These are phyloP conservation scores for Starmerella stellata DNA, from an alignment of 805 yeast genomes.

Conservation along the genomic window DNA sequence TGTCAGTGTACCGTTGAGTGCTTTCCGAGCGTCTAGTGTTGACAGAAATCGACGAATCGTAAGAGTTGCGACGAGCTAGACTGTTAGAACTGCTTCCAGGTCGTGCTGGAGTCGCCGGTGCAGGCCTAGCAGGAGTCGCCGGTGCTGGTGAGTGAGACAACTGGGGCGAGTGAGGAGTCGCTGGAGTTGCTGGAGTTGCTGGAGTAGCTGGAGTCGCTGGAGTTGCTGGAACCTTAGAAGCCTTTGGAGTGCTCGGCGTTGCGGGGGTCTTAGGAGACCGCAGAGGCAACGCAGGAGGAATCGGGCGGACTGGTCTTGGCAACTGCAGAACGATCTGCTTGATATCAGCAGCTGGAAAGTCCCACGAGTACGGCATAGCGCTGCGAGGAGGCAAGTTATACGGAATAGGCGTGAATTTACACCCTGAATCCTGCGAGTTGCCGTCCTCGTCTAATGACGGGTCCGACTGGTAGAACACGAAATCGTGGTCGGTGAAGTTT, in stretches of 20 bases:
- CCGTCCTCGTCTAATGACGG: conserved; percentile 47
- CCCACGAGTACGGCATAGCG: conserved; percentile 98
- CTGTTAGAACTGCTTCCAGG: not conserved
- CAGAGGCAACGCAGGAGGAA: not conserved
- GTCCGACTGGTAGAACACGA: conserved; percentile 69
- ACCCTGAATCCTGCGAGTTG: conserved; percentile 17
- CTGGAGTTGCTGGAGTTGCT: too few relatives aligned
- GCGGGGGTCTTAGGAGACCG: too few relatives aligned
- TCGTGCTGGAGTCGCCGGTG: too few relatives aligned
- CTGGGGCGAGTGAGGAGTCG: conserved; percentile 1
- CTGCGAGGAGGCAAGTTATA: conserved; percentile 74
- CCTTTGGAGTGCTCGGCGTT: not conserved
- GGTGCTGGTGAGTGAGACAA: not conserved
- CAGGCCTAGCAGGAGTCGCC: not conserved
- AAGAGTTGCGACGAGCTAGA: not conserved
- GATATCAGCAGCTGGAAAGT: conserved; percentile 74
- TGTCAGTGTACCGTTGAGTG: too few relatives aligned
- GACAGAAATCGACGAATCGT: not conserved
- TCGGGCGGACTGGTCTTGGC: conserved; percentile 16
- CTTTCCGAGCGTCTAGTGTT: not conserved
- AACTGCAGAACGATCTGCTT: conserved; percentile 63
- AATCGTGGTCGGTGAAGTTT: conserved; percentile 76
- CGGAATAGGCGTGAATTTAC: conserved; percentile 55
- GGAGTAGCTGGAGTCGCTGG: too few relatives aligned
- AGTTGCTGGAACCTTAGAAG: too few relatives aligned